Evolutionary conservation across 2,329 filamentous ascomycete genomes (phyloP).

Genomic region (Fusarium goolgardi): DNA sequence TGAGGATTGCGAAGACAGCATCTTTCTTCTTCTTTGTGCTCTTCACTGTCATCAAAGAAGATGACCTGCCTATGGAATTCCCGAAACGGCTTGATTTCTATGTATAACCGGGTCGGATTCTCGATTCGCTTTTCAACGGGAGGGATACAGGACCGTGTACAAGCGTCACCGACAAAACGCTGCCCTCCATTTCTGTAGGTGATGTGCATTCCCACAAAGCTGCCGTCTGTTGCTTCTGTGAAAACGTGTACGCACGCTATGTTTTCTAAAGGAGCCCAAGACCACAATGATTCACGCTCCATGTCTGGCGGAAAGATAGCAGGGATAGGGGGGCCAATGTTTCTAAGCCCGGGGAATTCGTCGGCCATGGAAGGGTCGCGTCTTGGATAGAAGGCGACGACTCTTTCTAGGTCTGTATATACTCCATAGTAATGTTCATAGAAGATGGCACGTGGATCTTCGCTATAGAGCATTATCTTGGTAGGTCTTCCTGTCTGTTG

Average conservation of each 20-base stretch:
- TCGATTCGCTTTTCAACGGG: neutral
- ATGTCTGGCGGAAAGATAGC: no score
- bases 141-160: no score
- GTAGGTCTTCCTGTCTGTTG: neutral
- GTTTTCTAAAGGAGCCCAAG: slow-evolving; percentile 1
- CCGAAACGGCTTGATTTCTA: neutral
- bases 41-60: neutral
- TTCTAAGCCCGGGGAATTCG: neutral
- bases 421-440: no score
- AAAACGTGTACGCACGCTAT: neutral
- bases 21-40: no score
- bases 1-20: no score
- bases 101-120: neutral
- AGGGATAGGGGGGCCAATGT: neutral
- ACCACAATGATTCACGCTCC: neutral
- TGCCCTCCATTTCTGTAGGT: slow-evolving; percentile 1
- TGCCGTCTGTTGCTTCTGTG: fast-evolving
- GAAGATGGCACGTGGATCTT: neutral
- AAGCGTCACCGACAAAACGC: neutral
- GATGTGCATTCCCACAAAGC: neutral
- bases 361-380: neutral
- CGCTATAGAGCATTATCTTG: neutral
- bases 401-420: no score
- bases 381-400: neutral
- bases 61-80: neutral